Evolutionary conservation across 441 rosid species (phyloP), one percentile per base, ranked within the genome.

Genomic region (Dalechampia spathulata): DNA sequence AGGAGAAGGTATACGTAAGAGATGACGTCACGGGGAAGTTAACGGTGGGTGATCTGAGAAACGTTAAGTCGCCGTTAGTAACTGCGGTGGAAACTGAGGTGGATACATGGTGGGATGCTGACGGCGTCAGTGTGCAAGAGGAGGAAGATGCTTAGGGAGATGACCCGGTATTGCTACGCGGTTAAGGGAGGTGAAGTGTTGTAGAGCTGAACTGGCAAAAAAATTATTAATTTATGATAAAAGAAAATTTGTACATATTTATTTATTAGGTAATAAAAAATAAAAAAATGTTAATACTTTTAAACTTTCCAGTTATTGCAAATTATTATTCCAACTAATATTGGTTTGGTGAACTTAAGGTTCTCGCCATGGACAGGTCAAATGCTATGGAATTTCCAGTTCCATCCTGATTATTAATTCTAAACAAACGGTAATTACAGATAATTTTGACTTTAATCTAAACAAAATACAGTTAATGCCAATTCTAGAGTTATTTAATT

Each of bases 21-120:
- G 76, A 74, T 64, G 72, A 67, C 47, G 75, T 61, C 64, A 54
- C 51, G n/a, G 69, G 71, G 1, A 71, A 67, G 48, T 53, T 79
- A 53, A 68, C 69, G 41, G 80, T 85, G 0, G 86, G 80, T 10
- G 96, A 90, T 17, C 40, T 83, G 69, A 75, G 96, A 64, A 90
- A 76, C 52, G 61, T 55, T 16, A 52, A 62, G 26, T 69, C 76
- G 23, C 78, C 78, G 75, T 61, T 91, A 21, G 75, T 47, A 23
- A 61, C 50, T 22, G 45, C 69, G 60, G 66, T 77, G 75, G 85
- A 72, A 45, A 50, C 72, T 6, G 78, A 78, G 27, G 67, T 48
- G 57, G 83, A 63, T 0, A 73, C 67, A 11, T 74, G 86, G 80
- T 83, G 86, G 78, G 63, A 58, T 26, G 63, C 87, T 38, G 82